Base-by-base conservation (phyloP, 805 yeast species). In the Kazachstania psychrophila region DNA sequence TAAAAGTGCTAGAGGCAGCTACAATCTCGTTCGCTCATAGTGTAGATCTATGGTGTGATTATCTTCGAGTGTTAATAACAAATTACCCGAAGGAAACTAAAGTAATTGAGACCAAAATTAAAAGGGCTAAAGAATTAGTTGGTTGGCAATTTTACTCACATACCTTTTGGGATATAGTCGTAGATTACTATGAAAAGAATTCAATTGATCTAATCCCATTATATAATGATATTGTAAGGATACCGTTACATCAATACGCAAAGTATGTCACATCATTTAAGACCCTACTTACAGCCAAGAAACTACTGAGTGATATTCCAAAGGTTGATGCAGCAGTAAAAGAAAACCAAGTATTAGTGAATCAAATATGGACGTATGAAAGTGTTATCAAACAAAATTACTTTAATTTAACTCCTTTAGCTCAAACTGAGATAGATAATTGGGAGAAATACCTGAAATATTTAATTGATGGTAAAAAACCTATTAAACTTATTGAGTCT, bases 221-320 rank as follows among this genome's bases (percentile, higher is more conserved):
- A 1, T 68, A 78, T 39, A 47, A 68, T 20, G 61, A 62, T 40
- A 58, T 77, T 31, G 56, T 75, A 27, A 52, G 53, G 28, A 64
- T 83, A 2, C 97, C 97, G 0, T 59, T 89, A 31, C 89, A 89
- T 58, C 94, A 87, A 49, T 88, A 86, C 55, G 79, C 96, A 0
- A 75, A 72, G 44, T 89, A 79, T 55, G 82, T 73, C 49, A 76
- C 62, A 52, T 66, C 50, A 58, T 75, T 51, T 48, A 62, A 41
- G 64, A 64, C 44, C 43, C 65, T 42, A 51, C 40, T 54, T 5
- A 25, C 38, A 4, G 40, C 35, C 12, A 28, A 34, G 13, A 33
- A 39, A 3, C 22, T 23, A 18, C 14, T n/a, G 6, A 19, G n/a
- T 12, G 32, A 41, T 10, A 35, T 44, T 6, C 16, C 34, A 4